These are phyloP conservation scores for Colletotrichum sp. DNA, from an alignment of 2,329 filamentous ascomycete genomes.

Conservation along the genomic window DNA sequence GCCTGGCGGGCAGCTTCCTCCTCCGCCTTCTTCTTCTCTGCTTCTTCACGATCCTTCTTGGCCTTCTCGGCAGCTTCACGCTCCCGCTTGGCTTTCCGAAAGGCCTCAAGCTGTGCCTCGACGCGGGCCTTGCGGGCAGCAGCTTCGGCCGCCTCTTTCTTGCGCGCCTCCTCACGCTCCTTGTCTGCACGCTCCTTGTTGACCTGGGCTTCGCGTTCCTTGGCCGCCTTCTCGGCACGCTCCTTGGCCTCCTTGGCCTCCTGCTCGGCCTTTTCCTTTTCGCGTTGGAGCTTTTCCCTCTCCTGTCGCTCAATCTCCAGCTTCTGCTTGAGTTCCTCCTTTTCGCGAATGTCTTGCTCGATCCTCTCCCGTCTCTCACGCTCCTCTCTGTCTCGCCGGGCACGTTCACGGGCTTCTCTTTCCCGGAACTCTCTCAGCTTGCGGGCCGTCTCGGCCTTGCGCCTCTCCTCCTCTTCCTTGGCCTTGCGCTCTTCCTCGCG, in stretches of 20 bases:
- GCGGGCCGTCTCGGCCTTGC: constrained; percentile 60
- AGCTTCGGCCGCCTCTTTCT: constrained; percentile 35
- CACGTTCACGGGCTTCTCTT: constrained; percentile 56
- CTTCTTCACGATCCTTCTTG: constrained; percentile 48
- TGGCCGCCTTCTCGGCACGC: constrained; percentile 35
- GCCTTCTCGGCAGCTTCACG: constrained; percentile 51
- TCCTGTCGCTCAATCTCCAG: constrained; percentile 32
- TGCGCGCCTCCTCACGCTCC: constrained; percentile 31
- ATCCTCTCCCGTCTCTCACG: constrained; percentile 36
- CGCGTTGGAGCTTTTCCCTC: constrained; percentile 41
- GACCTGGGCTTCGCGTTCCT: constrained; percentile 30
- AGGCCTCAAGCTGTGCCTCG: constrained; percentile 26
- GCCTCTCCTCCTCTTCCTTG: constrained; percentile 65
- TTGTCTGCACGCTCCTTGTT: constrained; percentile 47
- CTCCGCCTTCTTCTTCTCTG: constrained; percentile 42
- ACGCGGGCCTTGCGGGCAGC: constrained; percentile 29
- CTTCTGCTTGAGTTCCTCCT: constrained; percentile 34
- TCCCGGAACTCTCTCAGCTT: constrained; percentile 60
- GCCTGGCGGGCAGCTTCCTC: constrained; percentile 22
- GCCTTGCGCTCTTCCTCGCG: constrained; percentile 68
- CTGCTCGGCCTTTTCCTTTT: constrained; percentile 55
- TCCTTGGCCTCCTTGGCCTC: constrained; percentile 30
- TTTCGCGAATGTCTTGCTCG: constrained; percentile 38
- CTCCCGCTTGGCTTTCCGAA: constrained; percentile 37
- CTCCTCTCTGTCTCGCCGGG: constrained; percentile 42